phyloP scores from a whole-genome alignment of 768 basidiomycete species.

The Lactarius sanguifluus region DNA sequence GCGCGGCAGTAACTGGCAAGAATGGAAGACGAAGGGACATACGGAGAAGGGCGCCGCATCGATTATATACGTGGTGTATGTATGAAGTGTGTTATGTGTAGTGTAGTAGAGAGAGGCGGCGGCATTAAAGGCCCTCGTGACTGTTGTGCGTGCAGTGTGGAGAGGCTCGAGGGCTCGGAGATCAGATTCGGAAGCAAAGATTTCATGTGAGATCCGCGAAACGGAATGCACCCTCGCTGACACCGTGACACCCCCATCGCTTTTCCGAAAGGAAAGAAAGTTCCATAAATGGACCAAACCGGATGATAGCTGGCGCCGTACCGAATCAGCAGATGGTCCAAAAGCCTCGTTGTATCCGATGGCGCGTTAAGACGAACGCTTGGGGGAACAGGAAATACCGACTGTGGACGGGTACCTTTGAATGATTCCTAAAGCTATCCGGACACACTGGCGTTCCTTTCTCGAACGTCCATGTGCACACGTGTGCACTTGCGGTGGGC shows the following conservation, averaged over 20 bases:
- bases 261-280: not conserved
- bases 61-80: not conserved
- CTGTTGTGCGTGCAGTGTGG: not conserved
- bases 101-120: not conserved
- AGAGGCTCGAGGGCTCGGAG: constrained; percentile 1
- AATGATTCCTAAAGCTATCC: not conserved
- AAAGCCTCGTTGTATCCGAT: constrained; percentile 24
- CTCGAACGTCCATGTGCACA: not conserved
- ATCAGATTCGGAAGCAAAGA: constrained; percentile 7
- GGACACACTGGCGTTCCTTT: not conserved
- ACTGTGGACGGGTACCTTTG: not conserved
- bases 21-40: constrained; percentile 3
- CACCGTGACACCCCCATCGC: constrained; percentile 6
- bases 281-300: not conserved
- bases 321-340: constrained; percentile 11
- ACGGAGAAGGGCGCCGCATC: not conserved
- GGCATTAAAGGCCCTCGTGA: not conserved
- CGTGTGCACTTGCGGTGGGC: not conserved
- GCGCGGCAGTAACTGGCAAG: not conserved
- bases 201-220: constrained; percentile 14
- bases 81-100: not conserved
- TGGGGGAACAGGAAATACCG: not conserved
- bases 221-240: not conserved
- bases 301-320: not conserved
- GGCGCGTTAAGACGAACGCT: constrained; percentile 1